Evolutionary conservation across 225 moss, liverwort and hornwort species (phyloP), one percentile per base, ranked within the genome.

Genomic region (Lunularia cruciata): DNA sequence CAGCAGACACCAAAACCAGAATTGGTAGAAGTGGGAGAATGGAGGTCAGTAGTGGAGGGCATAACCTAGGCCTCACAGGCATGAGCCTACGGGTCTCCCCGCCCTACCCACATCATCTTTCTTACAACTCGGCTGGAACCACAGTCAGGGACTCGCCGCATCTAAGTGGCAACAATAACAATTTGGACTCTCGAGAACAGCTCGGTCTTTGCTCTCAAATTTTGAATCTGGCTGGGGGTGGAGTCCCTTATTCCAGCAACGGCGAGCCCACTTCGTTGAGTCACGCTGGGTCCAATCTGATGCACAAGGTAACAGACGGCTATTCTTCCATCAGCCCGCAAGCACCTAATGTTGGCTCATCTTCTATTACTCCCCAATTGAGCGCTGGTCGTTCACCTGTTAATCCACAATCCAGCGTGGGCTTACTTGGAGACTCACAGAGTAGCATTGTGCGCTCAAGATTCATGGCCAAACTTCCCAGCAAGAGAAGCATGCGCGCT

Each of bases 401-500:
- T n/a, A 78, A 75, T 27, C 67, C 71, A 25, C 68, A 75, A 63
- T 32, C 78, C 30, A 83, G 78, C 43, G 72, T 84, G 4, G 77
- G 81, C n/a, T 78, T 78, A 11, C 23, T 83, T 42, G 78, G 75
- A 8, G 82, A 78, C 37, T 78, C 78, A 9, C 82, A 83, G 43
- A 82, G 74, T 65, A 73, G 73, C 62, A 73, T 81, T 28, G 78
- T 90, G 34, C 86, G 88, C 22, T 82, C 92, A 11, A 82, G 92
- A 46, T 87, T 83, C 42, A 88, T 90, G 60, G 68, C 86, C n/a
- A 96, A 87, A 78, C 69, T 92, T 4, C 84, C 81, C 1, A 78
- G 81, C 53, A 96, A 92, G 68, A 84, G 92, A 58, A 85, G 90
- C 8, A 87, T 89, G 73, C 88, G 95, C 33, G 90, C 92, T 47